A percentile compares a stretch with the other conserved stretches of the same genome.
Evolutionary conservation across 805 yeast genomes (phyloP).

Genomic region (Metschnikowia orientalis): DNA sequence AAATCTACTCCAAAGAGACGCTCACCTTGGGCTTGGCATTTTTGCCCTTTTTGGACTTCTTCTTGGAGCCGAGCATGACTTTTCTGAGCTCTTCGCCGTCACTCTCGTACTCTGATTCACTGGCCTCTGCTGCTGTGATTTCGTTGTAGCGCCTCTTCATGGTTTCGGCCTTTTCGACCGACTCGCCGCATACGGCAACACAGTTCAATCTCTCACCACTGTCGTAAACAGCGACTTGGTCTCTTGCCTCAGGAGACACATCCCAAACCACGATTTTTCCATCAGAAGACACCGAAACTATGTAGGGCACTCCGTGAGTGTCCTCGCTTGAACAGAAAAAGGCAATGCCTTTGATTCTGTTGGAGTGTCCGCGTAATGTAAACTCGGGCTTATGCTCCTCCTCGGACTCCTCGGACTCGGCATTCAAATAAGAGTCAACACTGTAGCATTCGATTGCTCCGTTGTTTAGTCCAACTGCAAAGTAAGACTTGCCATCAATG

Average conservation of each 20-base stretch:
- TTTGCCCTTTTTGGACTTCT: constrained; percentile 35
- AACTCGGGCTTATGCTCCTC: constrained; percentile 45
- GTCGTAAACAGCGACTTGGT: constrained; percentile 86
- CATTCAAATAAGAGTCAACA: constrained; percentile 26
- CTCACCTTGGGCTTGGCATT: constrained; percentile 33
- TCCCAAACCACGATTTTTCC: constrained; percentile 94
- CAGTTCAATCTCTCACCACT: constrained; percentile 91
- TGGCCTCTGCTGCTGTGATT: constrained; percentile 27
- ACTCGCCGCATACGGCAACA: constrained; percentile 69
- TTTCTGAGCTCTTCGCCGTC: constrained; percentile 64
- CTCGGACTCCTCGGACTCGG: constrained; percentile 13
- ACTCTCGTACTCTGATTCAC: constrained; percentile 66
- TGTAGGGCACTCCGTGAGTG: constrained; percentile 36
- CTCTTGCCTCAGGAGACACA: constrained; percentile 44
- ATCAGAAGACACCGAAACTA: constrained; percentile 86
- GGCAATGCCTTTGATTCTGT: constrained; percentile 76
- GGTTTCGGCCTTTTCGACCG: constrained; percentile 65
- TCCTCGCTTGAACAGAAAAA: constrained; percentile 40
- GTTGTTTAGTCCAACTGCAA: constrained; percentile 64
- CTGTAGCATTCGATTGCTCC: constrained; percentile 64
- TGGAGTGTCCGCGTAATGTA: constrained; percentile 72
- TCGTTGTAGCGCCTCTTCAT: constrained; percentile 53
- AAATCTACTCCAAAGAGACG: constrained; percentile 49
- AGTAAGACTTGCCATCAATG: constrained; percentile 48
- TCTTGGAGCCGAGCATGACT: constrained; percentile 49